Evolutionary conservation across 345 rosid genomes (phyloP), one percentile per base, ranked within the genome.

Genomic region (Gossypium herbaceum): DNA sequence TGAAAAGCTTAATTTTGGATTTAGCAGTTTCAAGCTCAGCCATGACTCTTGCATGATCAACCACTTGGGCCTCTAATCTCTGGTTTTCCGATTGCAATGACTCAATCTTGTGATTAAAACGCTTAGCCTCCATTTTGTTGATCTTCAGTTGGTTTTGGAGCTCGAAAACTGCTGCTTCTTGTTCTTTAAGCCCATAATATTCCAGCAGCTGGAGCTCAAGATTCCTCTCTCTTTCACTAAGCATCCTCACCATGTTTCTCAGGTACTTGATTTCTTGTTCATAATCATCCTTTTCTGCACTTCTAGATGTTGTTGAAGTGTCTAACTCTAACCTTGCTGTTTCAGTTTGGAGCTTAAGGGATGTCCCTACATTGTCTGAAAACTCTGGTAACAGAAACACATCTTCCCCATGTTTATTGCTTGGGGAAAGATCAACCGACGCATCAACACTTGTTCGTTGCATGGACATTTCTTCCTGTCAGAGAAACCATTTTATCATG

Each of bases 141-240:
- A 90, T 75, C 82, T 90, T 93, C 79, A 95, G 68, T 39, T 91
- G 88, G 82, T 92, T 95, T 66, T 92, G 87, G 44, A 95, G 89
- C 83, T 95, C 99, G 83, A 82, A 78, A 9, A 86, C 87, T 20
- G 88, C 83, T 9, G 89, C 71, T 82, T 91, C 93, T 77, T 91
- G 95, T 78, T 92, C 97, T 78, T 91, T 93, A 17, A 89, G 91
- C 34, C 96, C 96, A 68, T 95, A 92, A 68, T 85, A 95, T 79
- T 95, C 94, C 2, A 91, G 84, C 75, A 95, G 66, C 81, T 88
- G 91, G 17, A 75, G 85, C 86, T 95, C 97, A 1, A 93, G 91
- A 71, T 81, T 84, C 76, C 85, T 88, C 82, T 92, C 99, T 83
- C 88, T 84, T 74, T 93, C 98, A 73, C 59, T 84, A 9, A 95